Evolutionary conservation across 805 yeast genomes (phyloP).

Genomic region (Starmerella davenportii): DNA sequence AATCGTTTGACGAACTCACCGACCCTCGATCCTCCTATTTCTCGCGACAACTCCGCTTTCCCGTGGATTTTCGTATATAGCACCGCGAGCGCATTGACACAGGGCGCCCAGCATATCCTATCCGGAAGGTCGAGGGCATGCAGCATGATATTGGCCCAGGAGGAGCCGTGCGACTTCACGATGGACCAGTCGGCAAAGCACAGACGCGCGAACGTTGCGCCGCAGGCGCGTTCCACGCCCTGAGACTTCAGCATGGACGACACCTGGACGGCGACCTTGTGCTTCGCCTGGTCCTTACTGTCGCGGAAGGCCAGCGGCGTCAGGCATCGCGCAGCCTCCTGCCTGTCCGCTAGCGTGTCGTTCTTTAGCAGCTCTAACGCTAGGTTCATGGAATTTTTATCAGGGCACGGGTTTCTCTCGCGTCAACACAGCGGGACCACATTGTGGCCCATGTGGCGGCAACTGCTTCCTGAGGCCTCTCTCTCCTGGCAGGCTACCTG

Average conservation of each 20-base stretch:
- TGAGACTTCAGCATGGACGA: constrained; percentile 25
- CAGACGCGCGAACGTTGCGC: constrained; percentile 21
- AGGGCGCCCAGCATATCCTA: constrained; percentile 20
- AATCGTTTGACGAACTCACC: constrained; percentile 33
- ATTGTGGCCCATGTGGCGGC: too few species aligned
- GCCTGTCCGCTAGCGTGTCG: not conserved
- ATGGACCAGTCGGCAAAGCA: constrained; percentile 18
- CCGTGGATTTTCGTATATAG: constrained; percentile 31
- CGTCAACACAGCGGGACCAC: too few species aligned
- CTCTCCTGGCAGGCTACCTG: too few species aligned
- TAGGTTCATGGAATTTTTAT: constrained; percentile 8
- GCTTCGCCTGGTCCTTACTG: constrained; percentile 11
- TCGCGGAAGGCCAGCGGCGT: constrained; percentile 3
- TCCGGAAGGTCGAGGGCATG: constrained; percentile 26
- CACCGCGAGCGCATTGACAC: constrained; percentile 17
- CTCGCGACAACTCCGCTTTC: constrained; percentile 71
- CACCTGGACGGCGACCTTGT: constrained; percentile 20
- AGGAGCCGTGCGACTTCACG: constrained; percentile 25
- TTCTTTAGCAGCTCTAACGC: constrained; percentile 9
- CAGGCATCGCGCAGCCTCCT: constrained; percentile 3
- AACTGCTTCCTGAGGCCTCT: too few species aligned
- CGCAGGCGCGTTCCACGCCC: constrained; percentile 25
- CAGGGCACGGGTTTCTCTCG: too few species aligned
- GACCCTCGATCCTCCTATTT: constrained; percentile 62
- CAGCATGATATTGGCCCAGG: constrained; percentile 24